Evolutionary conservation across 2,329 filamentous ascomycete genomes (phyloP).

Genomic region (Keithomyces neogunnii): DNA sequence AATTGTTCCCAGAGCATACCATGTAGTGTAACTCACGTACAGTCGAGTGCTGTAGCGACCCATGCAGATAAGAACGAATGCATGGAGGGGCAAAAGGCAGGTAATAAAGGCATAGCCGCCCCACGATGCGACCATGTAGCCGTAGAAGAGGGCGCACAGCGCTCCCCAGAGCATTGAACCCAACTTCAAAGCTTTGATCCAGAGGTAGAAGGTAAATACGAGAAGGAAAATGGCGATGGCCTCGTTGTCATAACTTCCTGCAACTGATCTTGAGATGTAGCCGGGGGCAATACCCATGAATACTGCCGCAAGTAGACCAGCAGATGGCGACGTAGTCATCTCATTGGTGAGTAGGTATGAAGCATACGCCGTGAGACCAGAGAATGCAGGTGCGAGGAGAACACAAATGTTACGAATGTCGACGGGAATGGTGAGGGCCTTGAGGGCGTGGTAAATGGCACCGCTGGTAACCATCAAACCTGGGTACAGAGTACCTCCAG

Average conservation of each 20-base stretch:
- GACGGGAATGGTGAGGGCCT: slow-evolving; percentile 80
- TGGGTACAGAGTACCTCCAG: slow-evolving; percentile 96
- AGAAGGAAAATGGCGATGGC: slow-evolving; percentile 98
- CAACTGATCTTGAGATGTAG: slow-evolving; percentile 96
- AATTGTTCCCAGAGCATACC: slow-evolving; percentile 92
- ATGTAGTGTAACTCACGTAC: slow-evolving; percentile 95
- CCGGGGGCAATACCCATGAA: slow-evolving; percentile 98
- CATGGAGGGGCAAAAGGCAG: slow-evolving; percentile 87
- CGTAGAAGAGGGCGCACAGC: slow-evolving; percentile 90
- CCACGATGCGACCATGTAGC: slow-evolving; percentile 99
- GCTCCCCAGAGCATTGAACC: slow-evolving; percentile 96
- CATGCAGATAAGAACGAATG: slow-evolving; percentile 93
- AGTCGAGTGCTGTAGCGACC: slow-evolving; percentile 88
- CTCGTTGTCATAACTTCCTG: slow-evolving; percentile 98
- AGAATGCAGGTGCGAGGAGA: slow-evolving; percentile 88
- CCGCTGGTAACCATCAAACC: slow-evolving; percentile 99
- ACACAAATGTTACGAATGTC: slow-evolving; percentile 99
- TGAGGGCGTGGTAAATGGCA: slow-evolving; percentile 88
- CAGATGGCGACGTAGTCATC: slow-evolving; percentile 92
- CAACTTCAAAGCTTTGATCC: slow-evolving; percentile 97
- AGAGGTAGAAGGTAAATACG: slow-evolving; percentile 96
- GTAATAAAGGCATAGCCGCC: slow-evolving; percentile 99
- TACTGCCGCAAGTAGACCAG: slow-evolving; percentile 82
- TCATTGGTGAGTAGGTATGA: slow-evolving; percentile 94
- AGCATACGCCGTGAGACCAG: slow-evolving; percentile 85